phyloP scores from a whole-genome alignment of 2,329 filamentous ascomycete species.

The Bimuria novae-zelandiae region DNA sequence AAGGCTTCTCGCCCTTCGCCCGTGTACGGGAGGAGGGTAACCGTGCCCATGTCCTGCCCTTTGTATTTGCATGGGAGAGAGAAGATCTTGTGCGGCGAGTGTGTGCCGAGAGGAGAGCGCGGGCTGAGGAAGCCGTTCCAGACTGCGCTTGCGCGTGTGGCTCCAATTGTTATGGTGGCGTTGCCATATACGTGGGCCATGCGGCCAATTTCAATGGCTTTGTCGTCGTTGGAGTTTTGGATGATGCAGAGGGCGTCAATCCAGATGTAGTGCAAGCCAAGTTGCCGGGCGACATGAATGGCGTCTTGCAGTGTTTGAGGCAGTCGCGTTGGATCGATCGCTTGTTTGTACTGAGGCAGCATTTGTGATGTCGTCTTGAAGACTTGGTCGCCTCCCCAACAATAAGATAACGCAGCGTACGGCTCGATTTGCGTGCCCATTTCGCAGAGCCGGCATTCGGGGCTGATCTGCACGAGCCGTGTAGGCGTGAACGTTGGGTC shows the following conservation, averaged over 20 bases:
- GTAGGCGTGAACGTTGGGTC: not conserved
- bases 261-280: not conserved
- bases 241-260: constrained; percentile 7
- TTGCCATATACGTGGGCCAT: constrained; percentile 7
- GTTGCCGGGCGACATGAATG: not conserved
- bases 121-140: not conserved
- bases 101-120: not conserved
- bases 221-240: not conserved
- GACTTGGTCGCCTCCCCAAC: constrained; percentile 5
- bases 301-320: constrained; percentile 4
- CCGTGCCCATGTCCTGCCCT: not conserved
- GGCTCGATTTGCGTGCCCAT: not conserved
- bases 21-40: constrained; percentile 1
- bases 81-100: not conserved
- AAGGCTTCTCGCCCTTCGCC: not conserved
- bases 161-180: constrained; percentile 6
- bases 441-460: not conserved
- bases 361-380: constrained; percentile 3
- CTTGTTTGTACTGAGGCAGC: not conserved
- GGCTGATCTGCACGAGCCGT: not conserved
- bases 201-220: not conserved
- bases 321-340: not conserved
- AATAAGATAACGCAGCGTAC: constrained; percentile 4
- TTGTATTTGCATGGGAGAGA: not conserved
- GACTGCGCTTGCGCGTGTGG: constrained; percentile 3